Evolutionary conservation across 2,329 filamentous ascomycete species (phyloP), one percentile per base, ranked within the genome.

Genomic region (Alternaria longipes): DNA sequence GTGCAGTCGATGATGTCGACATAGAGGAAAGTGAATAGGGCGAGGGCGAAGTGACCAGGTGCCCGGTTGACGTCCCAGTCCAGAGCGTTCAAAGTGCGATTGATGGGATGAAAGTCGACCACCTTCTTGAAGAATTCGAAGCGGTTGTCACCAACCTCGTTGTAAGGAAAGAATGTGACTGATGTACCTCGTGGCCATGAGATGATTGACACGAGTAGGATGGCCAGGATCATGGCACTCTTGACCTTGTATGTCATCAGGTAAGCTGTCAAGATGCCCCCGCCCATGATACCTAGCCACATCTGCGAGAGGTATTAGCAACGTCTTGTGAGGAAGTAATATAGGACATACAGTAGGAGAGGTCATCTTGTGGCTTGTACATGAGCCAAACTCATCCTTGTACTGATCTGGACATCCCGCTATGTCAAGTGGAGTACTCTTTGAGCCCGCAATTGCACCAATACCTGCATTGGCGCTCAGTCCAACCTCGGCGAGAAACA

Each of bases 1-100:
- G 93, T 96, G 66, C 89, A 91, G 79, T 96, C 93, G 54, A 97
- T 88, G 62, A 97, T 94, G 74, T 97, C 93, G 67, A 96, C 92
- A 70, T 96, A 96, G n/a, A 96, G 81, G 54, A 97, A 96, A 2
- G 93, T 96, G 77, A 96, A 89, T 56, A 97, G 87, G 0, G 93
- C 93, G 52, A 95, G 84, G 16, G 89, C 90, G 71, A 96, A 96
- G 69, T 95, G 89, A 4, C 87, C 87, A 11, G 90, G 88, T 52
- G 91, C 87, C 7, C 83, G 82, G 4, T 83, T 78, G 22, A 96
- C 82, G 67, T 91, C 81, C 90, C 91, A 97, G 59, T 93, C 84
- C 73, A 93, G 89, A 1, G 88, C 91, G 45, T 86, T 87, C 11
- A 96, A 84, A 1, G 87, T 90, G 41, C 86, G 84, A 63, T 85